phyloP scores from a whole-genome alignment of 140 eudicot genomes.

The Cichorium intybus region DNA sequence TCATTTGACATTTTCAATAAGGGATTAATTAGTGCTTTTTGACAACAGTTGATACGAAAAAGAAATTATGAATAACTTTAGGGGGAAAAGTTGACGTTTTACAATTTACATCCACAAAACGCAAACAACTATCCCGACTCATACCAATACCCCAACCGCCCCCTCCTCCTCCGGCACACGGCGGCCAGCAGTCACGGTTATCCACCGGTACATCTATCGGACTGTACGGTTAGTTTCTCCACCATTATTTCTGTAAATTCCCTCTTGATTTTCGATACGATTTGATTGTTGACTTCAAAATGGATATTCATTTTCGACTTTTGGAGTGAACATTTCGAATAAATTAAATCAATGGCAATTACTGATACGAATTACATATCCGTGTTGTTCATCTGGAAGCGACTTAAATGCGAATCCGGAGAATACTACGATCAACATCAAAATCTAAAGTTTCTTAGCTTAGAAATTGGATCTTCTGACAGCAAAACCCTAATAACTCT shows the following conservation, averaged over 20 bases:
- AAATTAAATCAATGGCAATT: neutral
- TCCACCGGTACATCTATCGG: constrained; percentile 1
- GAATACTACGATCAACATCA: neutral
- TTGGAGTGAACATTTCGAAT: neutral
- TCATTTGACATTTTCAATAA: neutral
- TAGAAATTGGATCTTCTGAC: neutral
- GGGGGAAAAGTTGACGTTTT: neutral
- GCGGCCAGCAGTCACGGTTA: neutral
- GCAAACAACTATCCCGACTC: neutral
- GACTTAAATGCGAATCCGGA: neutral
- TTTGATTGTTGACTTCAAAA: neutral
- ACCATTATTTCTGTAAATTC: neutral
- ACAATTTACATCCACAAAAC: neutral
- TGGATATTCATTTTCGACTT: neutral
- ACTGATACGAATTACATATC: neutral
- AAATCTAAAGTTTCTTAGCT: neutral
- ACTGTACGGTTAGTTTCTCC: constrained; percentile 15
- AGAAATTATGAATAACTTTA: neutral
- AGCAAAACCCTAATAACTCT: neutral
- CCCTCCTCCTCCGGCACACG: constrained; percentile 15
- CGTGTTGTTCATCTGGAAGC: neutral
- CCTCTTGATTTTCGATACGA: neutral
- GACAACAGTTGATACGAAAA: neutral
- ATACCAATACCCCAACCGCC: constrained; percentile 1
- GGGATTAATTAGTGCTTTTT: neutral